A percentile compares a stretch with the other conserved stretches of the same genome.
phyloP scores from a whole-genome alignment of 305 asterid species.

The Plantago rigida region DNA sequence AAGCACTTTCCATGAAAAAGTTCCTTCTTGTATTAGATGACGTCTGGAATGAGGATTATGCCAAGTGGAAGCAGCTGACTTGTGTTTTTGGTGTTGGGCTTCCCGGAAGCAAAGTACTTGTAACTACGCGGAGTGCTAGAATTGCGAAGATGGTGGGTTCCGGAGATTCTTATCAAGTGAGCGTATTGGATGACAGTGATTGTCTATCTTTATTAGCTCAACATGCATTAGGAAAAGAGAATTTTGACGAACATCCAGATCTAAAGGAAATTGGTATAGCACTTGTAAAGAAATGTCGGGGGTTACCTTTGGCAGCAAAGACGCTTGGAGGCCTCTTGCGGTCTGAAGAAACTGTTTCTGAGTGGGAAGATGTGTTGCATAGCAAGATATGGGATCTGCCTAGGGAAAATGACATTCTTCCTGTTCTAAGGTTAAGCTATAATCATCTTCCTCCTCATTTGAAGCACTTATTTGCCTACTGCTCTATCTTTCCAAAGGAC shows the following conservation, averaged over 20 bases:
- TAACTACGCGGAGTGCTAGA: slow-evolving; percentile 47
- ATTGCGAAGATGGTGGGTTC: slow-evolving; percentile 30
- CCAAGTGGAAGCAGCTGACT: slow-evolving; percentile 35
- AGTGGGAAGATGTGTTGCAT: slow-evolving; percentile 30
- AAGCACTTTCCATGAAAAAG: slow-evolving; percentile 33
- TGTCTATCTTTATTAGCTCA: slow-evolving; percentile 29
- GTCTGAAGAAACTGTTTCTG: slow-evolving; percentile 17
- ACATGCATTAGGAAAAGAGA: slow-evolving; percentile 22
- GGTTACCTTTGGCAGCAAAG: slow-evolving; percentile 37
- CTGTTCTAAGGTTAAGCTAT: slow-evolving; percentile 29
- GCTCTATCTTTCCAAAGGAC: slow-evolving; percentile 34
- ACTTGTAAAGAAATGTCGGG: slow-evolving; percentile 28
- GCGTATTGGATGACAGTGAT: slow-evolving; percentile 23
- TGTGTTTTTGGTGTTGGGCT: slow-evolving; percentile 38
- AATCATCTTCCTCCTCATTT: slow-evolving; percentile 29
- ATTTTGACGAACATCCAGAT: slow-evolving; percentile 15
- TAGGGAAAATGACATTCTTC: slow-evolving; percentile 18
- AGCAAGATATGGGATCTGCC: slow-evolving; percentile 34
- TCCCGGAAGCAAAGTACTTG: slow-evolving; percentile 48
- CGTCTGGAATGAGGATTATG: slow-evolving; percentile 47
- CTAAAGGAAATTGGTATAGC: slow-evolving; percentile 20
- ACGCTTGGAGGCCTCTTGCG: slow-evolving; percentile 31
- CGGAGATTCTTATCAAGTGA: slow-evolving; percentile 22
- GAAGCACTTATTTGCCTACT: slow-evolving; percentile 29
- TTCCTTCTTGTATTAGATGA: slow-evolving; percentile 59